phyloP scores from a whole-genome alignment of 331 rosid genomes.

The Malus hybrid region DNA sequence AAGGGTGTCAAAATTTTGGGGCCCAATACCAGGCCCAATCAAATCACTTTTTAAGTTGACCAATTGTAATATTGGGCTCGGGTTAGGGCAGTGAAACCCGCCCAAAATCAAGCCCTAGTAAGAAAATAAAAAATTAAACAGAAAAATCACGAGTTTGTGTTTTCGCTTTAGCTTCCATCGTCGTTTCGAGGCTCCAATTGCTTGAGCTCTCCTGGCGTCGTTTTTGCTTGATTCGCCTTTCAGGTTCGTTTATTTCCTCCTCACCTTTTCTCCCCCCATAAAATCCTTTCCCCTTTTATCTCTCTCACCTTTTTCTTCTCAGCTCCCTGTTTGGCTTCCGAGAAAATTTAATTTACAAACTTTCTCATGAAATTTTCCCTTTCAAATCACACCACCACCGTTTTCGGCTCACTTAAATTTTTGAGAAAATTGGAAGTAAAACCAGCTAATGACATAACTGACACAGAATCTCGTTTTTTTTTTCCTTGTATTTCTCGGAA shows the following conservation, averaged over 20 bases:
- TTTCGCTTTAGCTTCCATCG: conserved; percentile 12
- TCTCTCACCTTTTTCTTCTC: background rate
- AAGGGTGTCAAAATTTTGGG: background rate
- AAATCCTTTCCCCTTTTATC: background rate
- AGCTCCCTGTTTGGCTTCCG: conserved; percentile 3
- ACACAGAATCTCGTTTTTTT: background rate
- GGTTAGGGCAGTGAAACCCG: background rate
- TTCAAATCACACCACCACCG: background rate
- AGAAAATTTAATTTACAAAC: background rate
- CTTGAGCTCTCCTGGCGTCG: conserved; percentile 39
- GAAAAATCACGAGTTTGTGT: background rate
- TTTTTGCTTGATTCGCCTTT: conserved; percentile 16
- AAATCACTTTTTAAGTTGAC: background rate
- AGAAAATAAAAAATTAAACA: background rate
- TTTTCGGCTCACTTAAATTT: background rate
- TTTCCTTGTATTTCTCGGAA: background rate
- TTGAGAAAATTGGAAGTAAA: background rate
- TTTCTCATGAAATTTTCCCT: background rate
- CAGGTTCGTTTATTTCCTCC: conserved; percentile 12
- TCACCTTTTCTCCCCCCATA: background rate
- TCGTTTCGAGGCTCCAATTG: conserved; percentile 31
- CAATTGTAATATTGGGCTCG: background rate
- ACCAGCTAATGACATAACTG: background rate
- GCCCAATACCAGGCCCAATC: background rate
- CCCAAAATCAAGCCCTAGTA: background rate